Evolutionary conservation across 768 basidiomycete genomes (phyloP).

Genomic region (Kwoniella newhampshirensis): DNA sequence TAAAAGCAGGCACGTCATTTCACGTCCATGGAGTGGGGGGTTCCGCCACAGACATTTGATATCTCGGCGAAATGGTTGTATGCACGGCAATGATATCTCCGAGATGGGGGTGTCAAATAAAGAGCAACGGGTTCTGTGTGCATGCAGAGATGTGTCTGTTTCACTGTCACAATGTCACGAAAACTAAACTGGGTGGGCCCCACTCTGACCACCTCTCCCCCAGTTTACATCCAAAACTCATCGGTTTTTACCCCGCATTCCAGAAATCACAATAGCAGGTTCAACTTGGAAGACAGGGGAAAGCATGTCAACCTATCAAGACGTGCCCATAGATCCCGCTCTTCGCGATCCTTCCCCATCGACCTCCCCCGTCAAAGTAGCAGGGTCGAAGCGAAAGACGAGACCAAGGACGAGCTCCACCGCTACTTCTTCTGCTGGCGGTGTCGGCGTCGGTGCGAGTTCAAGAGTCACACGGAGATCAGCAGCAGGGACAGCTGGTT

Average conservation of each 20-base stretch:
- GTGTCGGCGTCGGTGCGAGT: not conserved
- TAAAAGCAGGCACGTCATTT: conserved; percentile 3
- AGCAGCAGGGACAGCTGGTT: not conserved
- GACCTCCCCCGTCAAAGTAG: not conserved
- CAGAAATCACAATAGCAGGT: not conserved
- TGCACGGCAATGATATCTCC: too few species aligned
- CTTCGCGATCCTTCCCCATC: conserved; percentile 3
- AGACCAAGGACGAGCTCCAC: not conserved
- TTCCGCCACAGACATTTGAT: too few species aligned
- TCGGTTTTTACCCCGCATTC: conserved; percentile 12
- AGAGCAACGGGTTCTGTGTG: too few species aligned
- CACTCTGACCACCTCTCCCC: too few species aligned
- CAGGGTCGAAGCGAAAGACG: conserved; percentile 13
- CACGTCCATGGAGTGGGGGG: too few species aligned
- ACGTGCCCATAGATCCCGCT: conserved; percentile 16
- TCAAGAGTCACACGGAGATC: conserved; percentile 17
- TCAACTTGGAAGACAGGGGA: not conserved
- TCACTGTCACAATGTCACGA: not conserved
- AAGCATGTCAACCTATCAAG: conserved; percentile 6
- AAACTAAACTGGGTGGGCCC: too few species aligned
- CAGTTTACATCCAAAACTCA: too few species aligned
- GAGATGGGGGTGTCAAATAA: too few species aligned
- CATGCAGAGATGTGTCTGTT: conserved; percentile 3
- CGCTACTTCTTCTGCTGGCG: not conserved
- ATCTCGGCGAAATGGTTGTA: too few species aligned